phyloP scores from a whole-genome alignment of 257 asterid species.

The Nicotiana benthamiana region DNA sequence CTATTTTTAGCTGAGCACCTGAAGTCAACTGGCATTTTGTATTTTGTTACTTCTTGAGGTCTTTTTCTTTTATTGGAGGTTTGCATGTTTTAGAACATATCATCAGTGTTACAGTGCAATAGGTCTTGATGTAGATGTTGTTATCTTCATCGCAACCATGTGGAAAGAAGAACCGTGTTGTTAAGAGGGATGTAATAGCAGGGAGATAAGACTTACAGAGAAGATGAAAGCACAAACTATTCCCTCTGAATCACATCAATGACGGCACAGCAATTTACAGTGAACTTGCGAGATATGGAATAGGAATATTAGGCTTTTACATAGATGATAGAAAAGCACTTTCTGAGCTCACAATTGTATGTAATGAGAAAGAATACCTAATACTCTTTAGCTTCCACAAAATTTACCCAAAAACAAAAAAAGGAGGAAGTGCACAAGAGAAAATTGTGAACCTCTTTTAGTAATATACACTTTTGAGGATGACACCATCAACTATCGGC shows the following conservation, averaged over 20 bases:
- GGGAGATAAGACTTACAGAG: not conserved
- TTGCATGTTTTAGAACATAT: not conserved
- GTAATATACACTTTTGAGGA: not conserved
- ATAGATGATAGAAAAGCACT: not conserved
- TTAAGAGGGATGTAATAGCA: not conserved
- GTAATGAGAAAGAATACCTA: not conserved
- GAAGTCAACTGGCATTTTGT: not conserved
- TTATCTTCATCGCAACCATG: not conserved
- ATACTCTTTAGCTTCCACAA: not conserved
- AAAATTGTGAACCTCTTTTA: constrained; percentile 7
- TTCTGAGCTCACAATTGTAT: not conserved
- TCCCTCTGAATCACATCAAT: not conserved
- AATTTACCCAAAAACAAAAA: not conserved
- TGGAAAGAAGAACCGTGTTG: not conserved
- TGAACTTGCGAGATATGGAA: not conserved
- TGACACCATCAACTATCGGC: constrained; percentile 29
- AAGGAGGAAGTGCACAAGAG: not conserved
- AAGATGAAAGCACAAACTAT: not conserved
- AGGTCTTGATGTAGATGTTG: not conserved
- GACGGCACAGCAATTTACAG: not conserved
- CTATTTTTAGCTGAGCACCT: not conserved
- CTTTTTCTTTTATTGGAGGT: not conserved
- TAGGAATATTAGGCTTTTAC: not conserved
- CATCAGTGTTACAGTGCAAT: not conserved
- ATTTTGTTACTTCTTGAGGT: not conserved